phyloP scores from a whole-genome alignment of 1,284 basidiomycete species.

The Phylloboletellus chloephorus region DNA sequence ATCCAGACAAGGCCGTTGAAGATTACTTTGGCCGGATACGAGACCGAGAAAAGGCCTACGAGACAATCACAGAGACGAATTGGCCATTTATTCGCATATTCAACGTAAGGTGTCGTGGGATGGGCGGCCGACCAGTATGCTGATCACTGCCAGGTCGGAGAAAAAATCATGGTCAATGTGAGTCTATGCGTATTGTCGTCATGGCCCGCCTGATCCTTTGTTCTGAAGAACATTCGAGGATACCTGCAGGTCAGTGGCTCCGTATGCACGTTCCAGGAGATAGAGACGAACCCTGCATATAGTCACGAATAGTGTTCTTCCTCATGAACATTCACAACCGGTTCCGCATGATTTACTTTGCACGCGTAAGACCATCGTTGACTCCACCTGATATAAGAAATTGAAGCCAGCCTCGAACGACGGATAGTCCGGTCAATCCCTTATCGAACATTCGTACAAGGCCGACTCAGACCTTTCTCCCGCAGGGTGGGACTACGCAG shows the following conservation, averaged over 20 bases:
- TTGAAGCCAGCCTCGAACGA: conserved; percentile 7
- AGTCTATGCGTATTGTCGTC: conserved; percentile 28
- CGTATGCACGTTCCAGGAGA: background rate
- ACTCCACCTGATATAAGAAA: background rate
- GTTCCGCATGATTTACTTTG: conserved; percentile 89
- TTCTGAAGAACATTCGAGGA: conserved; percentile 73
- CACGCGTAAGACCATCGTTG: conserved; percentile 54
- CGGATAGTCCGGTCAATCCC: conserved; percentile 80
- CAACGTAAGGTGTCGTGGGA: conserved; percentile 55
- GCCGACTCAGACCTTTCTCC: conserved; percentile 96
- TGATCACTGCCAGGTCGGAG: conserved; percentile 62
- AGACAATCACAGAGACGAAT: conserved; percentile 78
- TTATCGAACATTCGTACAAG: conserved; percentile 98
- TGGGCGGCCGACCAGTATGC: background rate
- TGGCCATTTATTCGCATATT: conserved; percentile 96
- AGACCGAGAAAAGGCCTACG: conserved; percentile 84
- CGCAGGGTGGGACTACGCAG: conserved; percentile 92
- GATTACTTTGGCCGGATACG: conserved; percentile 91
- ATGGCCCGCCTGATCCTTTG: conserved; percentile 1
- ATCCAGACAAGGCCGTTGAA: conserved; percentile 84
- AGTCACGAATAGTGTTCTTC: conserved; percentile 94
- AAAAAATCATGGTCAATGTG: conserved; percentile 88
- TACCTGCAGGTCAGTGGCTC: conserved; percentile 61
- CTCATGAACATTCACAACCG: conserved; percentile 97
- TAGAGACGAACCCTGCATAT: conserved; percentile 13